phyloP scores from a whole-genome alignment of 2,329 filamentous ascomycete genomes.

The Clarireedia sp. region DNA sequence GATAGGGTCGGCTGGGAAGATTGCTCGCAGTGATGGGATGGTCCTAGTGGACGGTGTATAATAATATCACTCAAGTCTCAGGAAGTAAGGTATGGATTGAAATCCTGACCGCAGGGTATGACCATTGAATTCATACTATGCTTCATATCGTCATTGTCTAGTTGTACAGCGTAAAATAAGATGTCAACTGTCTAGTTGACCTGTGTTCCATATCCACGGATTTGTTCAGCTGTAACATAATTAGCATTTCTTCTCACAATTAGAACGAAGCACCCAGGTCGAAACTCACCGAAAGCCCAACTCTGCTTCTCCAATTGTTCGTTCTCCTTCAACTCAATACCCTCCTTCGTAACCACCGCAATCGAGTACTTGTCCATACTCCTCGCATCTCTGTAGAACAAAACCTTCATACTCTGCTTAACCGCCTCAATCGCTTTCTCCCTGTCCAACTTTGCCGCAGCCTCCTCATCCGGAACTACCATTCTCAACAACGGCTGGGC shows the following conservation, averaged over 20 bases:
- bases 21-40: too few species aligned
- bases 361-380: conserved; percentile 88
- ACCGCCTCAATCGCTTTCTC: conserved; percentile 75
- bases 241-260: conserved; percentile 12
- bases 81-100: too few species aligned
- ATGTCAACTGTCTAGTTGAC: conserved; percentile 32
- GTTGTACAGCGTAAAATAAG: conserved; percentile 23
- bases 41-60: too few species aligned
- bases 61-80: too few species aligned
- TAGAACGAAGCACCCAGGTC: not conserved
- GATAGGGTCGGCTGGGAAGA: too few species aligned
- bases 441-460: conserved; percentile 60
- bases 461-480: conserved; percentile 74
- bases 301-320: conserved; percentile 92
- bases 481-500: conserved; percentile 86
- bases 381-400: conserved; percentile 94
- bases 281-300: conserved; percentile 67
- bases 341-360: conserved; percentile 80
- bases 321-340: conserved; percentile 75
- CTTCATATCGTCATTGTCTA: conserved; percentile 24
- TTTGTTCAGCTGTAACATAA: conserved; percentile 62
- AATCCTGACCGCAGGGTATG: too few species aligned
- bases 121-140: conserved; percentile 10
- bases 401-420: conserved; percentile 94
- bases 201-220: conserved; percentile 92